Evolutionary conservation across 306 rosid species (phyloP), one percentile per base, ranked within the genome.

Genomic region (Cicer cuneatum): DNA sequence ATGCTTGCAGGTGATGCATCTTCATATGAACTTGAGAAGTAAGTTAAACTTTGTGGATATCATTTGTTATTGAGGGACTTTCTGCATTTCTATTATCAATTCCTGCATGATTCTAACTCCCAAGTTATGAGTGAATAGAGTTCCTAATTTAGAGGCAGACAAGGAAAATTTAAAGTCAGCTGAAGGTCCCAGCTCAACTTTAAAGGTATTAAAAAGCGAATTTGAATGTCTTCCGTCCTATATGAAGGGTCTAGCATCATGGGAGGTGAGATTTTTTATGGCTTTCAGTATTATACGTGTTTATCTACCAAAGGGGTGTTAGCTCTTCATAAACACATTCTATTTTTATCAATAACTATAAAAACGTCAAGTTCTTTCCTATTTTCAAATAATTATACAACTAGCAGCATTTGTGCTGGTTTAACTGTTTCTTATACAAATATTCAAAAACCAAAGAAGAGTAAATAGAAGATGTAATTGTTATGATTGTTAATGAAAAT

Each of bases 211-310:
- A 46, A 76, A 75, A 83, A 88, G 89, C 61, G 93, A 93, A 29
- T 91, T 82, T 70, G 96, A 94, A 77, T 73, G 82, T 69, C 96
- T 91, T 59, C 93, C 98, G 33, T 72, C 88, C 74, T 91, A 88
- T 77, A 84, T 94, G 87, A 94, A 88, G 87, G 83, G 87, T 68
- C 86, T 94, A 69, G 90, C 89, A 38, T 80, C 91, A 59, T 94
- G 97, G 97, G 97, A 94, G 98, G 98, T 90, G 81, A 82, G 29
- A 66, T 76, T 68, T 46, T 71, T 54, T 66, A 38, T 78, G 24
- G 13, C 10, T 78, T 64, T 73, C 66, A 14, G n/a, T 35, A 63
- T 71, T 21, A 12, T 77, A 48, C 59, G 6, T 10, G 8, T 67
- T 52, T 59, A 52, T 43, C 45, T 54, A 10, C 57, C 14, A 59